Conservation (phyloP, 768 basidiomycete genomes). For the Mycena sanguinolenta region DNA sequence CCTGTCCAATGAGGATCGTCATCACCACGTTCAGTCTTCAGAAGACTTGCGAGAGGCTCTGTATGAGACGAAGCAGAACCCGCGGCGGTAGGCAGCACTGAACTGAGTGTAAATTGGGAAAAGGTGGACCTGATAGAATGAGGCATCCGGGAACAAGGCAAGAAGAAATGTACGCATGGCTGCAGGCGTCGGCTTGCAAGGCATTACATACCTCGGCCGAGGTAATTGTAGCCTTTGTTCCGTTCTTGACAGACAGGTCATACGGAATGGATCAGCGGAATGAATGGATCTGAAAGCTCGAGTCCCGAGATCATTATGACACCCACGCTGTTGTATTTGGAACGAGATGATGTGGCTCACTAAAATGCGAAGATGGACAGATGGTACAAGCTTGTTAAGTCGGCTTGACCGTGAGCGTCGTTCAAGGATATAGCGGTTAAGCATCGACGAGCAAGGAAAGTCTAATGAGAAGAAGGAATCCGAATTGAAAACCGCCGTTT, state of each 20-base stretch:
- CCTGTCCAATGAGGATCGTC: background rate
- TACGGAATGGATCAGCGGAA: background rate
- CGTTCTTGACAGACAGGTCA: constrained; percentile 13
- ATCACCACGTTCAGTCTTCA: constrained; percentile 8
- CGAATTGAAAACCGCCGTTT: too few species aligned
- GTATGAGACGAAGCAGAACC: background rate
- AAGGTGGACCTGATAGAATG: background rate
- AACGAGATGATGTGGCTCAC: constrained; percentile 10
- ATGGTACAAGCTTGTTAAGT: background rate
- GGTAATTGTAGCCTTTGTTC: constrained; percentile 10
- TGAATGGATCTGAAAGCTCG: too few species aligned
- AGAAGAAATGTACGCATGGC: background rate
- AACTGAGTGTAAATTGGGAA: too few species aligned
- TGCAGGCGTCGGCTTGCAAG: constrained; percentile 3
- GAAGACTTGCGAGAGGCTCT: background rate
- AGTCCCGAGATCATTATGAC: background rate
- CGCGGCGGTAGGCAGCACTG: background rate
- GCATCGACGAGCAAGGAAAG: background rate
- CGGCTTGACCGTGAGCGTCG: background rate
- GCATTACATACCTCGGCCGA: constrained; percentile 16
- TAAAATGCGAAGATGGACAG: constrained; percentile 28
- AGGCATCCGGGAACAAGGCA: background rate
- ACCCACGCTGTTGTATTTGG: constrained; percentile 8
- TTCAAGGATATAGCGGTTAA: constrained; percentile 20
- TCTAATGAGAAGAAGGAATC: constrained; percentile 14